Conservation (phyloP, 2,329 filamentous ascomycete genomes). For the Huntiella bhutanensis region DNA sequence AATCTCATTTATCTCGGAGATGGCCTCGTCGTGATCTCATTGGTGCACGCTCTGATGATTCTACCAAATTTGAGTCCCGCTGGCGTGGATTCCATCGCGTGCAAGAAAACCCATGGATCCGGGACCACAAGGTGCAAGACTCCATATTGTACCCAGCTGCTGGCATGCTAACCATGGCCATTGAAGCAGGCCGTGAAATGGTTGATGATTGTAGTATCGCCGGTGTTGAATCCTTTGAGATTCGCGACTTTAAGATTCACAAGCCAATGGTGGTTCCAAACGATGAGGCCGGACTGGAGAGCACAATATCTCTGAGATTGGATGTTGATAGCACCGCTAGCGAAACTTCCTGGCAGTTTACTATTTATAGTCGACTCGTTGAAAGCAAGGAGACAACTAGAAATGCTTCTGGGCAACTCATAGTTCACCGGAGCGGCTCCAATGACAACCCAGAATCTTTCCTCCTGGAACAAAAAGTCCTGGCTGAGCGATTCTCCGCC, state of each 20-base stretch:
- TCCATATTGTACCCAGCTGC: slow-evolving; percentile 31
- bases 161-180: slow-evolving; percentile 29
- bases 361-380: slow-evolving; percentile 27
- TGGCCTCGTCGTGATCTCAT: slow-evolving; percentile 32
- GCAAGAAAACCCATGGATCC: slow-evolving; percentile 32
- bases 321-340: slow-evolving; percentile 4
- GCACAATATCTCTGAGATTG: slow-evolving; percentile 25
- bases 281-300: slow-evolving; percentile 29
- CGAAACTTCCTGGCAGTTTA: slow-evolving; percentile 19
- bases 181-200: slow-evolving; percentile 28
- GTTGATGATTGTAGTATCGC: slow-evolving; percentile 6
- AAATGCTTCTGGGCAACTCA: slow-evolving; percentile 21
- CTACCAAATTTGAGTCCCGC: slow-evolving; percentile 25
- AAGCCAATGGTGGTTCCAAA: slow-evolving; percentile 33
- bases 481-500: neutral
- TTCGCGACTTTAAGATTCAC: slow-evolving; percentile 27
- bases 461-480: neutral
- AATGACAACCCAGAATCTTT: neutral
- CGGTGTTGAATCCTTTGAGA: slow-evolving; percentile 21
- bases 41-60: slow-evolving; percentile 26
- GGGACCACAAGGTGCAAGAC: slow-evolving; percentile 31
- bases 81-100: slow-evolving; percentile 32
- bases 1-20: slow-evolving; percentile 24
- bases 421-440: neutral
- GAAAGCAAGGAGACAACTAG: slow-evolving; percentile 14